phyloP scores from a whole-genome alignment of 2,329 filamentous ascomycete genomes.

The Davidsoniella australis region DNA sequence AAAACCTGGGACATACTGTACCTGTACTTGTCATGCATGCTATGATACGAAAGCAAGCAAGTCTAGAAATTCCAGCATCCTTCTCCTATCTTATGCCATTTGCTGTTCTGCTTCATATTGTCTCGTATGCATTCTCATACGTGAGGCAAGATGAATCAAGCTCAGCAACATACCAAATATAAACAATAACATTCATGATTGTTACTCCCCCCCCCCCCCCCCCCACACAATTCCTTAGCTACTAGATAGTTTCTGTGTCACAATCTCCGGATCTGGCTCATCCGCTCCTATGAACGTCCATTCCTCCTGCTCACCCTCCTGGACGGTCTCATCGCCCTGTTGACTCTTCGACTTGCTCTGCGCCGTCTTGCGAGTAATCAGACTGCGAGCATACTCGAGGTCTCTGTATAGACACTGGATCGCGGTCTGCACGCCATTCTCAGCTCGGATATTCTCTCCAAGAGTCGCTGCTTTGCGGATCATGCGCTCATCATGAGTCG shows the following conservation, averaged over 20 bases:
- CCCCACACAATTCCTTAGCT: conserved; percentile 3
- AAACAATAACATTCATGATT: background rate
- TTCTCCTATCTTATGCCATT: too few relatives aligned
- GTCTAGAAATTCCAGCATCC: too few relatives aligned
- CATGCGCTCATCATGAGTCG: conserved; percentile 80
- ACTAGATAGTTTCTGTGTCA: conserved; percentile 23
- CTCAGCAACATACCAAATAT: background rate
- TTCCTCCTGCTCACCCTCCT: conserved; percentile 57
- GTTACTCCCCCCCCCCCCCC: background rate
- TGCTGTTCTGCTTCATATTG: background rate
- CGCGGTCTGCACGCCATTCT: conserved; percentile 76
- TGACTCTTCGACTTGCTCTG: conserved; percentile 19
- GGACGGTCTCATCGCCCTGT: conserved; percentile 29
- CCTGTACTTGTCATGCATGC: too few relatives aligned
- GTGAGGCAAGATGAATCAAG: background rate
- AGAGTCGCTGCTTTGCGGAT: conserved; percentile 67
- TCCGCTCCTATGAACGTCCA: conserved; percentile 73
- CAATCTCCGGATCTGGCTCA: conserved; percentile 28
- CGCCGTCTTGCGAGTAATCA: conserved; percentile 48
- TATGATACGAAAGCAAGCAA: too few relatives aligned
- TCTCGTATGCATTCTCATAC: background rate
- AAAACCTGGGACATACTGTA: too few relatives aligned
- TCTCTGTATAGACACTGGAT: conserved; percentile 91
- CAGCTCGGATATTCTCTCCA: conserved; percentile 78
- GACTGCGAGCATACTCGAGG: conserved; percentile 73